Evolutionary conservation across 2,329 filamentous ascomycete species (phyloP), one percentile per base, ranked within the genome.

Genomic region (Monosporascus sp.): DNA sequence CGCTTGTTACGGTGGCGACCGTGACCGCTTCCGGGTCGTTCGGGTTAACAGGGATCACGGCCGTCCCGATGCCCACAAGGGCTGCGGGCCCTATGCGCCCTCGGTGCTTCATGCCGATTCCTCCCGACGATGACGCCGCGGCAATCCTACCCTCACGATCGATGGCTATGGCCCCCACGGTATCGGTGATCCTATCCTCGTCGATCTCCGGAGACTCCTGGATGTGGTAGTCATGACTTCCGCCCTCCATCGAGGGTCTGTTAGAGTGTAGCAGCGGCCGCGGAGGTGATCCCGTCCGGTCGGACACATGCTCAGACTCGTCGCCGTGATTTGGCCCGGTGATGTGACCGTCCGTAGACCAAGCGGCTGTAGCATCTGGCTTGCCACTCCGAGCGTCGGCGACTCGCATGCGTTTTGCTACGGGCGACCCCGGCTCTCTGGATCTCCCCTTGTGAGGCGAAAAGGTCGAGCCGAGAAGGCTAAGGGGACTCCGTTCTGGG

Each of bases 61-160:
- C 88, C 20, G 91, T 93, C 52, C 94, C 94, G 51, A 97, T 84
- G 7, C 94, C 93, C 15, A 97, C 89, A 17, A 99, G 79, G 20
- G 94, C 94, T 37, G 94, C 95, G 35, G 94, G 94, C 0, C 94
- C 95, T 58, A 96, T 82, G 37, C 94, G 87, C 6, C 94, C 95
- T 55, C 85, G 84, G 70, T 96, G 92, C 68, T 99, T 99, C 93
- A 99, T 97, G 28, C 94, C 93, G 67, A 99, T 99, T 1, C 94
- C 94, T 6, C 94, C 94, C 17, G 95, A 99, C 2, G 94, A 99
- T 2, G 94, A 96, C 17, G 88, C 94, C 4, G 93, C 94, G 5
- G 95, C 93, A 66, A 99, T 96, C 54, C 88, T 87, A 17, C 94
- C 94, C 61, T 80, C 82, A 49, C 81, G 80, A 65, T 99, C 94